Evolutionary conservation across 352 stramenopile genomes (phyloP).

Genomic region (Pythium guiyangense): DNA sequence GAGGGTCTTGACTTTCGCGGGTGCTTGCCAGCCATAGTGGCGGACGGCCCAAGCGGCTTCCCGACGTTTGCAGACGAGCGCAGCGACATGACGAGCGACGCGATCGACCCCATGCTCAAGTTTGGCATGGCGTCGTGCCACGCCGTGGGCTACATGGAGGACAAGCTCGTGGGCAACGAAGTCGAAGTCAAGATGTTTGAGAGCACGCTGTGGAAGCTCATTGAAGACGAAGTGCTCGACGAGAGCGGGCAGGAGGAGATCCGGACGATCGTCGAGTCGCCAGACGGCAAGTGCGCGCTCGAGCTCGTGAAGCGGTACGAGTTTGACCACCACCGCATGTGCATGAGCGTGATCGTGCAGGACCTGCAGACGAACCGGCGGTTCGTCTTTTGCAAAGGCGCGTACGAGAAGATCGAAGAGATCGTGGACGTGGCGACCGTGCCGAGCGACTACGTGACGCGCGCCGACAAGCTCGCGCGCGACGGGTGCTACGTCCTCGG

Average conservation of each 20-base stretch:
- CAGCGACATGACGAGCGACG: conserved; percentile 10
- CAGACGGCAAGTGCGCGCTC: conserved; percentile 16
- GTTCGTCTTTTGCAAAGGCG: conserved; percentile 77
- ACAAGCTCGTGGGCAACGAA: conserved; percentile 61
- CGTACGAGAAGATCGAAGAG: conserved; percentile 67
- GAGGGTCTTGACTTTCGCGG: conserved; percentile 70
- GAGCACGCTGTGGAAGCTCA: conserved; percentile 36
- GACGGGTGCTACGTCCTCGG: conserved; percentile 79
- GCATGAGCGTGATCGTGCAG: conserved; percentile 76
- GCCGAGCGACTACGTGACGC: conserved; percentile 50
- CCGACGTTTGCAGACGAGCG: conserved; percentile 11
- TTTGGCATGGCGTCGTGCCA: conserved; percentile 65
- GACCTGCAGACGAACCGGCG: conserved; percentile 23
- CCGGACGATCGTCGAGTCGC: conserved; percentile 13
- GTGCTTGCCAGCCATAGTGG: conserved; percentile 4
- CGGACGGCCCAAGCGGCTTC: neutral
- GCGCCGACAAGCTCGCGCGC: conserved; percentile 29
- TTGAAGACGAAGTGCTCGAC: conserved; percentile 24
- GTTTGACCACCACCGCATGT: conserved; percentile 83
- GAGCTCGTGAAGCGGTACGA: conserved; percentile 79
- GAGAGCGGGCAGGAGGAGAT: conserved; percentile 16
- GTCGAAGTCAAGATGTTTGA: conserved; percentile 81
- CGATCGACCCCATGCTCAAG: conserved; percentile 14
- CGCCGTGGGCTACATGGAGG: conserved; percentile 39
- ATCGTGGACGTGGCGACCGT: conserved; percentile 35